phyloP scores from a whole-genome alignment of 2,329 filamentous ascomycete species.

The Pseudogymnoascus sp. region DNA sequence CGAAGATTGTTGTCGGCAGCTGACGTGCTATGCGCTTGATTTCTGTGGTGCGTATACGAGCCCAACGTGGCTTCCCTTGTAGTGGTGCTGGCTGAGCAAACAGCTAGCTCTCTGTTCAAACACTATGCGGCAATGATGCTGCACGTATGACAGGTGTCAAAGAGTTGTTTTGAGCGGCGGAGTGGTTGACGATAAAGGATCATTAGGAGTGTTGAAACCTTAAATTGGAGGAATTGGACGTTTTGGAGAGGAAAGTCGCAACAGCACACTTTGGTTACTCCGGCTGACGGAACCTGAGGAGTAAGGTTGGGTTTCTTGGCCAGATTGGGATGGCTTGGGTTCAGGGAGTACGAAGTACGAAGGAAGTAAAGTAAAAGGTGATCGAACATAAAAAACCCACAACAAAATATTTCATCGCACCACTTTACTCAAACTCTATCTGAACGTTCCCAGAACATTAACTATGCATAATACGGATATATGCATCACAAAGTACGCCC shows the following conservation, averaged over 20 bases:
- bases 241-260: not conserved
- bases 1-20: not conserved
- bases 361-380: not conserved
- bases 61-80: not conserved
- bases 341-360: not conserved
- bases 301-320: not conserved
- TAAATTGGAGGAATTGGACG: constrained; percentile 1
- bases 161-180: not conserved
- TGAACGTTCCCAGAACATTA: constrained; percentile 1
- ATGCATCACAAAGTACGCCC: not conserved
- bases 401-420: not conserved
- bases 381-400: not conserved
- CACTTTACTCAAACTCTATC: not conserved
- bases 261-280: not conserved
- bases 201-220: not conserved
- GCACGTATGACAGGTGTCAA: not conserved
- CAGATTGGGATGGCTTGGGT: constrained; percentile 6
- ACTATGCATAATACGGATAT: not conserved
- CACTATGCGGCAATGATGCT: constrained; percentile 1
- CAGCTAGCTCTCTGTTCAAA: constrained; percentile 3
- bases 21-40: not conserved
- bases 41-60: not conserved
- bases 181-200: not conserved
- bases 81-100: not conserved
- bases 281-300: not conserved